Percentiles rank a stretch among this genome's conserved stretches.
Evolutionary conservation across 306 rosid genomes (phyloP).

Genomic region (Spatholobus suberectus): DNA sequence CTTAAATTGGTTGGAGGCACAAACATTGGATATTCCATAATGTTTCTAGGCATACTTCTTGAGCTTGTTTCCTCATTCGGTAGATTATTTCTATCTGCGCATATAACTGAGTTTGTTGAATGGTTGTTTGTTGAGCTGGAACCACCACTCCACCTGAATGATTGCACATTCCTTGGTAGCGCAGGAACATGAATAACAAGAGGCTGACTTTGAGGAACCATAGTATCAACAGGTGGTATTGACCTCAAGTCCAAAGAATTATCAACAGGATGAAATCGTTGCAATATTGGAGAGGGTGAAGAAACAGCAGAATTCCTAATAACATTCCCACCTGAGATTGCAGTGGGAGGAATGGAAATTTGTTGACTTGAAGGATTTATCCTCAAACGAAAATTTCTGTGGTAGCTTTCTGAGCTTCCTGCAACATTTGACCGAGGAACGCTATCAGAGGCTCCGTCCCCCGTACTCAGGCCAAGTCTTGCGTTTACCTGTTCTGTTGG

Average conservation of each 20-base stretch:
- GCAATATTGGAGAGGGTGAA: constrained; percentile 57
- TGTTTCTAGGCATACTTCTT: constrained; percentile 65
- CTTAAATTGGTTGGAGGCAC: constrained; percentile 72
- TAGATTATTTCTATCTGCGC: constrained; percentile 59
- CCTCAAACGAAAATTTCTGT: constrained; percentile 79
- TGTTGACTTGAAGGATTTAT: constrained; percentile 68
- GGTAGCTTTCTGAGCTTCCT: constrained; percentile 62
- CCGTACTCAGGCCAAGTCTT: constrained; percentile 59
- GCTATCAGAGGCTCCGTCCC: constrained; percentile 56
- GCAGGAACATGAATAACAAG: constrained; percentile 60
- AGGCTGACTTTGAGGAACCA: constrained; percentile 69
- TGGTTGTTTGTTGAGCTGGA: constrained; percentile 68
- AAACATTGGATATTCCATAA: constrained; percentile 71
- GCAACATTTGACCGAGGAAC: constrained; percentile 57
- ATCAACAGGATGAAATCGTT: constrained; percentile 59
- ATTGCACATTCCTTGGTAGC: constrained; percentile 68
- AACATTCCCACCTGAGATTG: constrained; percentile 57
- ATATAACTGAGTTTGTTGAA: constrained; percentile 54
- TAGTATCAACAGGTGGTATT: constrained; percentile 57
- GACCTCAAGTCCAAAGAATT: constrained; percentile 69
- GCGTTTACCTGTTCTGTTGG: constrained; percentile 63
- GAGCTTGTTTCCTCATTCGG: constrained; percentile 61
- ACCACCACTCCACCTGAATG: constrained; percentile 74
- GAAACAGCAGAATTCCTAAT: constrained; percentile 65
- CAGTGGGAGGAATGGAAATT: constrained; percentile 49